A percentile compares a stretch with the other conserved stretches of the same genome.
These are phyloP conservation scores for Rhizophora apiculata DNA, from an alignment of 345 rosid species.

Conservation along the genomic window DNA sequence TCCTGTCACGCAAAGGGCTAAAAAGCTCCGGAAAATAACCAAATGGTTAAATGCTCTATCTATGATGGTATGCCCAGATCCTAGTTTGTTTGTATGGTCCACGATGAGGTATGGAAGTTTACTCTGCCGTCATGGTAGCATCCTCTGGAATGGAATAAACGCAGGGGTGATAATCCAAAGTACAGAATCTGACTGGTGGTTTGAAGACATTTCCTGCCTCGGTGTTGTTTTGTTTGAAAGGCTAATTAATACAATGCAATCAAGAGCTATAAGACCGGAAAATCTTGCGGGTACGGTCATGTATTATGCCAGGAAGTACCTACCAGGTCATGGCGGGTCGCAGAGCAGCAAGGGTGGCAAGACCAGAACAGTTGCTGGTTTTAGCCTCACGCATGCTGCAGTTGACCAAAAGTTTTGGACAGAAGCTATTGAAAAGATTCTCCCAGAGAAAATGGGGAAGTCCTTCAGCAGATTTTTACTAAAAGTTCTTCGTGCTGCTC, in stretches of 20 bases:
- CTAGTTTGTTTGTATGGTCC: conserved; percentile 99
- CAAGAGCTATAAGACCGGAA: conserved; percentile 67
- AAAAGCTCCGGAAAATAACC: conserved; percentile 54
- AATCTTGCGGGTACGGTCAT: conserved; percentile 71
- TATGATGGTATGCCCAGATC: conserved; percentile 88
- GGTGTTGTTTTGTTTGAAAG: conserved; percentile 67
- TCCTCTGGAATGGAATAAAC: conserved; percentile 94
- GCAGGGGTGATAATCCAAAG: conserved; percentile 86
- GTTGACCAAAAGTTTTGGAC: conserved; percentile 68
- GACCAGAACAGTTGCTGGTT: conserved; percentile 66
- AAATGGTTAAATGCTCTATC: conserved; percentile 72
- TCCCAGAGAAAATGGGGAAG: conserved; percentile 82
- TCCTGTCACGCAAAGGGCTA: conserved; percentile 50
- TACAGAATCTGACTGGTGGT: conserved; percentile 95
- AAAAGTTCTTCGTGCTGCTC: conserved; percentile 82
- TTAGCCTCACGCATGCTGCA: conserved; percentile 62
- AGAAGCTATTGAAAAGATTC: conserved; percentile 63
- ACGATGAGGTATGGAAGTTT: conserved; percentile 97
- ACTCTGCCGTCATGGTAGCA: conserved; percentile 98
- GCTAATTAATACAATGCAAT: conserved; percentile 69
- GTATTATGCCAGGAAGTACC: conserved; percentile 79
- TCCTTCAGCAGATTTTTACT: conserved; percentile 79
- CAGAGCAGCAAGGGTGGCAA: conserved; percentile 53
- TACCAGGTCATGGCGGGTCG: conserved; percentile 92
- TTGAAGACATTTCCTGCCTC: conserved; percentile 77